Percentiles rank a stretch among this genome's conserved stretches.
These are phyloP conservation scores for Penicillium bovifimosum DNA, from an alignment of 495 filamentous ascomycete genomes.

Conservation along the genomic window DNA sequence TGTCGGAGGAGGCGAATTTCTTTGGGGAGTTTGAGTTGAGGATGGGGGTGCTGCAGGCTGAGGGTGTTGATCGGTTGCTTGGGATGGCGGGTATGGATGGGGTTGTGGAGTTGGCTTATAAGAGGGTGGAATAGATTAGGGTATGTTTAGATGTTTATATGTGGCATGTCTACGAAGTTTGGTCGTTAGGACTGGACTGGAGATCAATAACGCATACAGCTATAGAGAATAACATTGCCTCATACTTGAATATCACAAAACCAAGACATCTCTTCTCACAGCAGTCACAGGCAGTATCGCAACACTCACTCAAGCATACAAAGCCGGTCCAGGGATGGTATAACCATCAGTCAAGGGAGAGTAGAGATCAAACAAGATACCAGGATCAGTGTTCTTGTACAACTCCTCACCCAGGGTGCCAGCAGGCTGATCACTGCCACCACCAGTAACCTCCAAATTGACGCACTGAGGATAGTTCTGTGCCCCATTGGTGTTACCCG, in stretches of 20 bases:
- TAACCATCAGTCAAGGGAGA: slow-evolving; percentile 35
- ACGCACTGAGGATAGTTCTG: slow-evolving; percentile 75
- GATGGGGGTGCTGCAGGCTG: slow-evolving; percentile 28
- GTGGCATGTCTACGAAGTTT: too few species aligned
- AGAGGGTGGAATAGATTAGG: slow-evolving; percentile 11
- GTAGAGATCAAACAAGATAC: slow-evolving; percentile 60
- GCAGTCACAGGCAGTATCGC: too few species aligned
- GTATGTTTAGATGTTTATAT: too few species aligned
- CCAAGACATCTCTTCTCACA: neutral
- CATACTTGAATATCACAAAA: neutral
- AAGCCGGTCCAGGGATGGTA: slow-evolving; percentile 46
- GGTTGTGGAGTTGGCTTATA: slow-evolving; percentile 41
- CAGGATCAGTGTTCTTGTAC: slow-evolving; percentile 53
- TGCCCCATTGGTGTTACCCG: slow-evolving; percentile 49
- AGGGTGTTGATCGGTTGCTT: slow-evolving; percentile 19
- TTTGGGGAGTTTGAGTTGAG: slow-evolving; percentile 63
- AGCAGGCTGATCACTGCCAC: slow-evolving; percentile 48
- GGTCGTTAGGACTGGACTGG: neutral
- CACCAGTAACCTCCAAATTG: slow-evolving; percentile 62
- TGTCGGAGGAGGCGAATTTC: slow-evolving; percentile 50
- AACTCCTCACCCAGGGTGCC: slow-evolving; percentile 54
- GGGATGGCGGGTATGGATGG: slow-evolving; percentile 28
- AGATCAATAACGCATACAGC: neutral
- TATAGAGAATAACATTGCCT: neutral
- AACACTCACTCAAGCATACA: slow-evolving; percentile 19